phyloP scores from a whole-genome alignment of 1,284 basidiomycete genomes.

The Bjerkandera adusta region DNA sequence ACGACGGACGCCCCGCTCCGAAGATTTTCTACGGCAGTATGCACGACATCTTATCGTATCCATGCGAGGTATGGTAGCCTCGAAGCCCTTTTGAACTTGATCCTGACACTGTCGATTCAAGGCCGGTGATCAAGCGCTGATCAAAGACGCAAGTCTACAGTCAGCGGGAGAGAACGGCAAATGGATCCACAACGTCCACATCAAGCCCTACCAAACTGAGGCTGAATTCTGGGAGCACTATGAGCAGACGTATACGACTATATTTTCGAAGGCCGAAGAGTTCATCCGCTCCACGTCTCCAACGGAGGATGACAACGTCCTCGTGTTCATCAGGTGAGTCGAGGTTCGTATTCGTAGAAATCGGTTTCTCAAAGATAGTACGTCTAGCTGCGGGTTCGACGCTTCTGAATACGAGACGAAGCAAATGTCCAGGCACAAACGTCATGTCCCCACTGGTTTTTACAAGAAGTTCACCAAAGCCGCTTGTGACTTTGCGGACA shows the following conservation, averaged over 20 bases:
- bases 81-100: background rate
- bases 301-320: conserved; percentile 56
- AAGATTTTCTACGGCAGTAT: conserved; percentile 86
- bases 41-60: conserved; percentile 90
- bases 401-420: conserved; percentile 90
- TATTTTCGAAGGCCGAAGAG: conserved; percentile 70
- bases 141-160: conserved; percentile 84
- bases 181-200: conserved; percentile 89
- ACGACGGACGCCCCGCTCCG: conserved; percentile 60
- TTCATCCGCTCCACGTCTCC: conserved; percentile 76
- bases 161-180: conserved; percentile 86
- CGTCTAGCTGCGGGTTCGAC: conserved; percentile 81
- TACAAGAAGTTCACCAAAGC: conserved; percentile 85
- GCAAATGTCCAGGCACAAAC: conserved; percentile 90
- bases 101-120: conserved; percentile 27
- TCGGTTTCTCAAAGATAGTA: background rate
- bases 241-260: conserved; percentile 58
- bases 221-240: conserved; percentile 84
- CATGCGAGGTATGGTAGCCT: conserved; percentile 72
- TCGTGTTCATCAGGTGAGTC: conserved; percentile 86
- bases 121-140: conserved; percentile 77
- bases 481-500: conserved; percentile 64
- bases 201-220: conserved; percentile 74
- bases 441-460: conserved; percentile 86
- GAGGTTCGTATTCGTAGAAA: background rate